Percentiles rank a stretch among this genome's conserved stretches.
Evolutionary conservation across 441 rosid genomes (phyloP).

Genomic region (Rhodomyrtus psidioides): DNA sequence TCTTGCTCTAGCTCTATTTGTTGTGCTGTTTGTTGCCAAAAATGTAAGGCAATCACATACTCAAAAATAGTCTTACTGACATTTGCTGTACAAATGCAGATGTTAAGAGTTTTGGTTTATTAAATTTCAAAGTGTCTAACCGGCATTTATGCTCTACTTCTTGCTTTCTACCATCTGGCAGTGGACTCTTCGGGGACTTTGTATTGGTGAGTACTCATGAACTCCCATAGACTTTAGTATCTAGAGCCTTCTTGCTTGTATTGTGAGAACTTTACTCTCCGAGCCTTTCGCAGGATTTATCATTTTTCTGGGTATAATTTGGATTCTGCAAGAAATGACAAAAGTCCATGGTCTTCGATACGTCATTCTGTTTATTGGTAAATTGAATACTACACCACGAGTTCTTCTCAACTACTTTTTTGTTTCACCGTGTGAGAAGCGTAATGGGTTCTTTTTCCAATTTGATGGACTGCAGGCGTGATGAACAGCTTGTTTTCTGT

Average conservation of each 20-base stretch:
- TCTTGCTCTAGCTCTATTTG: constrained; percentile 54
- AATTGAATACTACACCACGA: neutral
- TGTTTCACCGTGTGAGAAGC: neutral
- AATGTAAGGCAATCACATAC: constrained; percentile 42
- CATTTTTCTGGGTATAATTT: constrained; percentile 57
- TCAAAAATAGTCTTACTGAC: neutral
- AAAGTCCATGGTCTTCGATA: constrained; percentile 67
- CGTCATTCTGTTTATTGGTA: constrained; percentile 88
- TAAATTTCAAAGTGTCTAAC: neutral
- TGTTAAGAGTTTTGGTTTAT: neutral
- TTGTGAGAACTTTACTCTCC: neutral
- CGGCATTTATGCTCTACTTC: neutral
- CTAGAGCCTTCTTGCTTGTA: neutral
- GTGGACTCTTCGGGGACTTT: constrained; percentile 95
- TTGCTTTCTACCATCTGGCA: constrained; percentile 23
- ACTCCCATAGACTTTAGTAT: neutral
- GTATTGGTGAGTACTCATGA: constrained; percentile 48
- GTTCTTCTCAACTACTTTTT: neutral
- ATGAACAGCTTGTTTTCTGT: constrained; percentile 95
- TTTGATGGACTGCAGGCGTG: constrained; percentile 50
- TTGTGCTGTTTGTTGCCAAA: constrained; percentile 76
- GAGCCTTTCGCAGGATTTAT: constrained; percentile 53
- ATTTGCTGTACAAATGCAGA: neutral
- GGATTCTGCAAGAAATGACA: constrained; percentile 83
- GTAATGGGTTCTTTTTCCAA: neutral